Base-by-base conservation (phyloP, 257 asterid species). In the Vinca minor region DNA sequence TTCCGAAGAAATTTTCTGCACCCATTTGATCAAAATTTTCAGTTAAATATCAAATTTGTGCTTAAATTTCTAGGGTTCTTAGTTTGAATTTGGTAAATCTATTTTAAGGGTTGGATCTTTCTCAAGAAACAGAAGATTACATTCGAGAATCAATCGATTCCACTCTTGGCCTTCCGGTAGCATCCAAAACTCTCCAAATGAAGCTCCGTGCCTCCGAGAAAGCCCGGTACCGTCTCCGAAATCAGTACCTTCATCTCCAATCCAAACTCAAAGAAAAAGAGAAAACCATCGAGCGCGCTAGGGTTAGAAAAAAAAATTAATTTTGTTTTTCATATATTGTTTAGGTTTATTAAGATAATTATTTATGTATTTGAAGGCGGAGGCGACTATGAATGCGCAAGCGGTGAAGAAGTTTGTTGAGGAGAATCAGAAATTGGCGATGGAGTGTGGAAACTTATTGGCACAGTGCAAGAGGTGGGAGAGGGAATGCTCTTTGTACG, bases 331-430 rank as follows among this genome's bases (percentile, higher is more conserved):
- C 32, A 26, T 47, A 31, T 21, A 2, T 20, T 55, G 44, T 62
- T 63, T 34, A 58, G 36, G 57, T 56, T 49, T 35, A 59, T 31
- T 41, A 6, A 29, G 31, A 18, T 66, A 28, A 20, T 55, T 10
- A n/a, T n/a, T 25, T 38, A 3, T 38, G 8, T 56, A 38, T 56
- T 54, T 58, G 45, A 69, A 92, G 96, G 89, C 96, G 6, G 99
- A 93, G 72, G 80, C 97, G 35, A 83, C 82, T 76, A 73, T 93
- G 95, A 93, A 84, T 72, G 99, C 97, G 1, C 76, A 77, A 76
- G 99, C 97, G 4, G 48, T 93, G 82, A 89, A 90, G 89, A 87
- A 83, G 67, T 93, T 89, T 59, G 96, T 93, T 69, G 97, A 87
- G 71, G 99, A 89, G 78, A 93, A 93, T 65, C 90, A 89, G 83